Conservation (phyloP, 2,329 filamentous ascomycete species). For the Thielaviopsis ethacetica region DNA sequence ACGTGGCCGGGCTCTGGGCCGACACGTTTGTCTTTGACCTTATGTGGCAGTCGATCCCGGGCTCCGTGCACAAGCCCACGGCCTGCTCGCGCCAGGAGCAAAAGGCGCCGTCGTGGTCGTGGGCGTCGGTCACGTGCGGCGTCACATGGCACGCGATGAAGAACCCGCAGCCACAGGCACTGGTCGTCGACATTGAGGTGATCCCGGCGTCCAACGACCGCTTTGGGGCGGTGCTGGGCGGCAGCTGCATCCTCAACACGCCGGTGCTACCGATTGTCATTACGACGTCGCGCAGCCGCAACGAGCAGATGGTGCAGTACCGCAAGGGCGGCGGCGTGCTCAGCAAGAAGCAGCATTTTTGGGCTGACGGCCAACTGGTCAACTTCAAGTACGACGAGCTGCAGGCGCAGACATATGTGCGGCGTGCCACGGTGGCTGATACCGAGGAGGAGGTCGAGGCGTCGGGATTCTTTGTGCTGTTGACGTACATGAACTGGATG, state of each 20-base stretch:
- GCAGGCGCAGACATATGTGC: constrained; percentile 10
- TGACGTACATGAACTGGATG: constrained; percentile 12
- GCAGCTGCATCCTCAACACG: constrained; percentile 11
- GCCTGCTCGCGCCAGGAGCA: constrained; percentile 6
- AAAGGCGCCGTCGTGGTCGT: constrained; percentile 11
- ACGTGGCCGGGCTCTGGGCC: constrained; percentile 19
- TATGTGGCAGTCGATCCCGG: constrained; percentile 11
- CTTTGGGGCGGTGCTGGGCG: constrained; percentile 7
- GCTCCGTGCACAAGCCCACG: constrained; percentile 5
- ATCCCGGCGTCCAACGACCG: constrained; percentile 3
- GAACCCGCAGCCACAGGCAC: constrained; percentile 10
- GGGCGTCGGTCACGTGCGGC: constrained; percentile 9
- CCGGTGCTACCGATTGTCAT: constrained; percentile 10
- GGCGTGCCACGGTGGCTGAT: background rate
- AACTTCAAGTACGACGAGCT: constrained; percentile 11
- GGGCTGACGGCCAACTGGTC: constrained; percentile 9
- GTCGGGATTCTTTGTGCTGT: constrained; percentile 8
- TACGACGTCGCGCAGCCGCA: constrained; percentile 5
- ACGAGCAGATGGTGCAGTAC: constrained; percentile 9
- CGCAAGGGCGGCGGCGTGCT: constrained; percentile 10
- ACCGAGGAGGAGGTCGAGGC: constrained; percentile 10
- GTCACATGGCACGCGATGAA: constrained; percentile 12
- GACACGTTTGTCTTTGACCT: constrained; percentile 11
- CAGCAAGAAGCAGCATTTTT: constrained; percentile 11
- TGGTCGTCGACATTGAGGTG: constrained; percentile 11